Conservation (phyloP, 441 rosid species). For the Jatropha multifida region DNA sequence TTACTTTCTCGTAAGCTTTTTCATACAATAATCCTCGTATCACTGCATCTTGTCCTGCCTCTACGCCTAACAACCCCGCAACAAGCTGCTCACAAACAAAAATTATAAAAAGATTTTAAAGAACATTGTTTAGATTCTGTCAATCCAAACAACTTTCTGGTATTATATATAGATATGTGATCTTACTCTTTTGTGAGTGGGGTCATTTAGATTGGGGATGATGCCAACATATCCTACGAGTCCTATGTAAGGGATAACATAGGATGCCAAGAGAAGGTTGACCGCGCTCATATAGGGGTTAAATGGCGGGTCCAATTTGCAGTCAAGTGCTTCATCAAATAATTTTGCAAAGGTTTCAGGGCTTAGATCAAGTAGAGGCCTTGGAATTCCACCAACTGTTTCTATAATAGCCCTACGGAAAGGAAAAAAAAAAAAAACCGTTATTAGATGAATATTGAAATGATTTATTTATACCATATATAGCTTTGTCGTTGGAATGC, state of each 20-base stretch:
- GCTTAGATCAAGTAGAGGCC: constrained; percentile 51
- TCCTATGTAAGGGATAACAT: constrained; percentile 64
- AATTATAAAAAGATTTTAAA: neutral
- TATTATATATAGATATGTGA: no score
- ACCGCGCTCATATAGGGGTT: constrained; percentile 41
- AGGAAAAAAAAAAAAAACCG: neutral
- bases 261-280: constrained; percentile 55
- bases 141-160: no score
- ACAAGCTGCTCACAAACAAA: constrained; percentile 37
- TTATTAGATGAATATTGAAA: neutral
- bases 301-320: constrained; percentile 41
- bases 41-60: constrained; percentile 74
- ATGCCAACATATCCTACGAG: constrained; percentile 64
- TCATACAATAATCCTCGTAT: constrained; percentile 46
- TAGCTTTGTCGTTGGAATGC: no score
- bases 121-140: no score
- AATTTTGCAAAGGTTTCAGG: constrained; percentile 34
- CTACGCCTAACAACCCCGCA: constrained; percentile 61
- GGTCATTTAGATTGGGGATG: constrained; percentile 40
- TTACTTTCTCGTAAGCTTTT: constrained; percentile 40
- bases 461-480: no score
- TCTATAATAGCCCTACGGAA: constrained; percentile 49
- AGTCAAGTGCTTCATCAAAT: constrained; percentile 50
- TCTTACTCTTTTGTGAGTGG: constrained; percentile 37
- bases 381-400: constrained; percentile 54